Base-by-base conservation (phyloP, 2,329 filamentous ascomycete genomes). In the Huntiella savannae region DNA sequence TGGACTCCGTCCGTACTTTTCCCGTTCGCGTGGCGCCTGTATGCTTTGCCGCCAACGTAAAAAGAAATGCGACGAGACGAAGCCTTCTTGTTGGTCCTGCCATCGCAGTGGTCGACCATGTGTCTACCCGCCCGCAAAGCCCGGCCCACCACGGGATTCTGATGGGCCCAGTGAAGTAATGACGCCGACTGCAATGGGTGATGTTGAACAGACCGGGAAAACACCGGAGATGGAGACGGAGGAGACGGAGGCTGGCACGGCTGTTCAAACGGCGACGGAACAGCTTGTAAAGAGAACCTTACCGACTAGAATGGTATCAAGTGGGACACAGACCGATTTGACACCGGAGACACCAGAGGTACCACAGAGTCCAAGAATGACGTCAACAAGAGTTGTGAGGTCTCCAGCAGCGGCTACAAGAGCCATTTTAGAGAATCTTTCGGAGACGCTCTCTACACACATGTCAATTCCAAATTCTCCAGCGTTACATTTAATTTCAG, bases 41-140 rank as follows among this genome's bases (percentile, higher is more conserved):
- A 55, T 57, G 5, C 41, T 57, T 7, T 59, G 57, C 50, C 56
- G 59, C 42, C 57, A 57, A 39, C 54, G 58, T 16, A 60, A 60
- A 49, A 60, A 60, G 51, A 59, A 56, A 34, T 60, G 58, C 45
- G 58, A 60, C 45, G 51, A 56, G 10, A 54, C 55, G 7, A 58
- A 49, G 13, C 58, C 58, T 5, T 59, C 48, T 32, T 49, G 48
- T 40, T 49, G 48, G 48, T 43, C 48, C 8, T 49, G 48, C 35
- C 45, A 45, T n/a, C 48, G 48, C 10, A 49, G 48, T 19, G 48
- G 48, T 10, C 34, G 44, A 17, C 40, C 46, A 22, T 49, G 48
- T 38, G 40, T 49, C 13, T 49, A 49, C 28, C 48, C 48, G 5
- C 28, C 40, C 4, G 44, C 22, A 10, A 49, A 44, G 40, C 39